phyloP scores from a whole-genome alignment of 805 yeast species.

The Metschnikowia amazonensis region DNA sequence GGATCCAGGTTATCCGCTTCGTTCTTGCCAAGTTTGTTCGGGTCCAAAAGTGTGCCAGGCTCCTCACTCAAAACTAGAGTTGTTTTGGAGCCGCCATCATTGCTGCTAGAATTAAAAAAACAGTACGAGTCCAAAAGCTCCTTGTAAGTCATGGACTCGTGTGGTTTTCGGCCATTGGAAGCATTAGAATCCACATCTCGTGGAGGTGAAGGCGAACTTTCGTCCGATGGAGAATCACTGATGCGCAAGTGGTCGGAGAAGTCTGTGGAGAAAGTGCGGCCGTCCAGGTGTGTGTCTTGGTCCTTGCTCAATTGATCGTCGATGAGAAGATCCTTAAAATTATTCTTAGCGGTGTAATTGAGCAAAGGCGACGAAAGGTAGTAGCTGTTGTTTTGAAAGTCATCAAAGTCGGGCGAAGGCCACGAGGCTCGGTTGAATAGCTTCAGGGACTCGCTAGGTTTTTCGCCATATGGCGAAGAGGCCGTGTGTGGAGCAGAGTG shows the following conservation, averaged over 20 bases:
- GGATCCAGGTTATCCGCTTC: conserved; percentile 3
- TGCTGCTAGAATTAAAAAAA: conserved; percentile 41
- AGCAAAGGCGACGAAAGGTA: conserved; percentile 38
- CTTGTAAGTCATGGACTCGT: conserved; percentile 52
- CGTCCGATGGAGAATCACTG: conserved; percentile 1
- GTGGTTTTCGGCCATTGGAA: not conserved
- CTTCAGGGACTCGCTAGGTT: not conserved
- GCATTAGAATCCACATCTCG: not conserved
- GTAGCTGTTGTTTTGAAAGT: conserved; percentile 33
- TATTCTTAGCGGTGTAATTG: conserved; percentile 15
- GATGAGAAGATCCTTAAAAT: conserved; percentile 5
- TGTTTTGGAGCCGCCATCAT: conserved; percentile 17
- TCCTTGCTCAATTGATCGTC: conserved; percentile 1
- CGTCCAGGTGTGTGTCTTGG: not conserved
- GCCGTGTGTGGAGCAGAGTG: conserved; percentile 21
- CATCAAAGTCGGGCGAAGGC: conserved; percentile 15
- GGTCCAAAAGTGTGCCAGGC: conserved; percentile 5
- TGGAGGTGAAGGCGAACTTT: conserved; percentile 1
- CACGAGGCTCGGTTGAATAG: not conserved
- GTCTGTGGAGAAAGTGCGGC: conserved; percentile 1
- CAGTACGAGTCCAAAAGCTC: conserved; percentile 59
- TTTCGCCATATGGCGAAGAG: not conserved
- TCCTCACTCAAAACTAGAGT: conserved; percentile 19
- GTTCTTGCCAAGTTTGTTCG: not conserved
- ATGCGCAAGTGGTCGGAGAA: not conserved